Evolutionary conservation across 1,139 yeast species (phyloP), one percentile per base, ranked within the genome.

Genomic region (Candida tetrigidarum): DNA sequence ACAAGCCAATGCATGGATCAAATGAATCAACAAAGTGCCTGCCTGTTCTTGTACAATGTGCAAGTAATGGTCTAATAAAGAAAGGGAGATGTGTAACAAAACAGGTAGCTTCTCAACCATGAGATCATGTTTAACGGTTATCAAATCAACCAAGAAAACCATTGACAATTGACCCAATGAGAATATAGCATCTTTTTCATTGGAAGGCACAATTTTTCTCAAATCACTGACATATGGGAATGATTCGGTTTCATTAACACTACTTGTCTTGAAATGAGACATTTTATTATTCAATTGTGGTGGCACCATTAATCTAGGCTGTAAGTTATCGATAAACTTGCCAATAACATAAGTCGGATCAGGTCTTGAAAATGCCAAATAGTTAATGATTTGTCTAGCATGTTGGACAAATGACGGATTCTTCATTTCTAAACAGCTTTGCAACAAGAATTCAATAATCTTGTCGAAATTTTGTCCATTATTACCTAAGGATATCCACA

Each of bases 401-500:
- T 83, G 81, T 50, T 85, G 87, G 27, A 93, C 93, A 65, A 92
- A 87, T 1, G 73, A 66, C 0, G 95, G 81, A 53, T 85, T 89
- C 50, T 88, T 81, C 44, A 86, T 74, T 37, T 83, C 83, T 45
- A 92, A 70, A 37, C 96, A 85, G 37, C 84, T 81, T 26, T 74
- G 75, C 41, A 90, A 73, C 32, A 91, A 71, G 57, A 82, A 93
- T 39, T 84, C 88, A 55, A 89, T 66, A 15, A 91, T 86, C 7
- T 81, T 82, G 46, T 84, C 84, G 29, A 86, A 84, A 57, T 93
- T 92, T 9, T 74, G 76, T 9, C 83, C 76, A 30, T 80, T 78
- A 44, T 82, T 82, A 1, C 96, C 96, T 30, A 93, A 71, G 0
- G 97, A 95, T 3, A 88, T 90, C 99, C 99, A 95, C 30, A 93